phyloP scores from a whole-genome alignment of 768 basidiomycete genomes.

The Kwoniella heveanensis region DNA sequence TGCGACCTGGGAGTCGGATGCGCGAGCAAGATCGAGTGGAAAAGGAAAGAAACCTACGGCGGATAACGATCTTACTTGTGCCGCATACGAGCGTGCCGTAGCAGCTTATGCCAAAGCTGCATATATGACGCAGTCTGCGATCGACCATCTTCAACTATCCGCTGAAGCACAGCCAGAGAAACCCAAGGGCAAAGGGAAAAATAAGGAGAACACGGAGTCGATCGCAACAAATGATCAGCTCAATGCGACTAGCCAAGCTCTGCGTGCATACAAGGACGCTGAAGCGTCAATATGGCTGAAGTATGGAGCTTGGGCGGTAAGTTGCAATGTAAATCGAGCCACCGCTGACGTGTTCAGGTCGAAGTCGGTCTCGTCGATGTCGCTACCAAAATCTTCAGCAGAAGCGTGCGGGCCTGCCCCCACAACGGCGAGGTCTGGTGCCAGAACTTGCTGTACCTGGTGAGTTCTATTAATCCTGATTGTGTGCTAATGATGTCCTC shows the following conservation, averaged over 20 bases:
- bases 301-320: constrained; percentile 43
- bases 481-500: constrained; percentile 8
- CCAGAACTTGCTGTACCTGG: constrained; percentile 25
- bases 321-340: constrained; percentile 6
- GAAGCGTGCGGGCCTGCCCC: constrained; percentile 49
- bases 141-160: constrained; percentile 3
- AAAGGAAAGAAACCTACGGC: constrained; percentile 18
- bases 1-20: constrained; percentile 44
- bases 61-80: constrained; percentile 25
- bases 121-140: not conserved
- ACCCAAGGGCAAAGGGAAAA: constrained; percentile 18
- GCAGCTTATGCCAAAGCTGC: constrained; percentile 22
- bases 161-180: not conserved
- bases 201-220: constrained; percentile 3
- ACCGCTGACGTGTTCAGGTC: constrained; percentile 8
- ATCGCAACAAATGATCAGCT: constrained; percentile 9
- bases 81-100: constrained; percentile 40
- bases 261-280: constrained; percentile 36
- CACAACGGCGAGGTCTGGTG: constrained; percentile 40
- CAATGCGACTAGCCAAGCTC: constrained; percentile 9
- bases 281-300: constrained; percentile 46
- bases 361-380: constrained; percentile 11
- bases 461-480: constrained; percentile 18
- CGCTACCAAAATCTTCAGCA: constrained; percentile 10
- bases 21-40: constrained; percentile 25